Base-by-base conservation (phyloP, 495 filamentous ascomycete species). In the Bacidia gigantensis region DNA sequence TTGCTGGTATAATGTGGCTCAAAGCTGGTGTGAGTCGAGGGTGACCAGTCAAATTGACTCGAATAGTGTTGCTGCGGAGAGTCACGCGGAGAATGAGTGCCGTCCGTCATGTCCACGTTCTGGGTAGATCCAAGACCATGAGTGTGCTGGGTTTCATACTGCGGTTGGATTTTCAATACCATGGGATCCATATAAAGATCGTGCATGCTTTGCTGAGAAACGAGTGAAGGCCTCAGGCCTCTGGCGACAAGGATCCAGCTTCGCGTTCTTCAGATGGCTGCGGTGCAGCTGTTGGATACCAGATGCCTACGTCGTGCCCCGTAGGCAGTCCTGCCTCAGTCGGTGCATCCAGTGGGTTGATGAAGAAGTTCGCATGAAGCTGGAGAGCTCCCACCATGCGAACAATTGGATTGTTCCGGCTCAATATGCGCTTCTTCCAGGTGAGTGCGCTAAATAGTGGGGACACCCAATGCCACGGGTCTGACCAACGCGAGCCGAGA, bases 51-150 rank as follows among this genome's bases (percentile, higher is more conserved):
- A 58, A 70, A 74, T 40, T 62, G 64, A 50, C 56, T 38, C n/a
- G 24, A 54, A 59, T 69, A 74, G 39, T 73, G 69, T 44, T 73
- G 64, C 18, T 61, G 63, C 2, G 72, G 70, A 26, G 72, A 69
- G 21, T 56, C 51, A 26, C 57, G 57, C 11, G 57, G 57, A 12
- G 60, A 60, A 22, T 59, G 54, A 22, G 58, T 40, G 24, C 50
- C 49, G 46, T 53, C 56, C 26, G 61, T 57, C 22, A 46, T 21
- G 14, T 65, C 58, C 10, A 59, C 49, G 57, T 64, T 60, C 26
- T 59, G 49, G 17, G 45, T 38, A 41, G 49, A 49, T 44, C 56
- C 55, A 54, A 65, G 65, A 49, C 67, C 58, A 50, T 63, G 64
- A 14, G 56, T 51, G 20, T 63, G 60, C 29, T 55, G 54, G 23